These are phyloP conservation scores for Lactarius indigo DNA, from an alignment of 768 basidiomycete genomes.

Conservation along the genomic window DNA sequence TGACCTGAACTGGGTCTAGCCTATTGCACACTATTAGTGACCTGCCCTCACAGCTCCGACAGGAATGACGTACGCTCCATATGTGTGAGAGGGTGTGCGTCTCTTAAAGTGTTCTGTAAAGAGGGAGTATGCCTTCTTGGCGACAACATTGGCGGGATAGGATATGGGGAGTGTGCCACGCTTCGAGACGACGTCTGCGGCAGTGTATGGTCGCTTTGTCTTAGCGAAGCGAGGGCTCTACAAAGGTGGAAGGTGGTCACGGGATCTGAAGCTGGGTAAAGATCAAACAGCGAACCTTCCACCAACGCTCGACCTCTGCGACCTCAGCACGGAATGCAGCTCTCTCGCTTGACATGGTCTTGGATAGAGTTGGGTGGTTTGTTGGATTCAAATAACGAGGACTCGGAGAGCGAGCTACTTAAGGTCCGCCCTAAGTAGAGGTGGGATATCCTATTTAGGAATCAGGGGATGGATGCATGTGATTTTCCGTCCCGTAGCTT, in stretches of 20 bases:
- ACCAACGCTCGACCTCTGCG: constrained; percentile 84
- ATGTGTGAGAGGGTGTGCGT: constrained; percentile 88
- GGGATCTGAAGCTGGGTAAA: neutral
- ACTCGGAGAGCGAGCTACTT: neutral
- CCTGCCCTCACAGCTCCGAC: neutral
- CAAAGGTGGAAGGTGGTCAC: neutral
- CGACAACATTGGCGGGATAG: constrained; percentile 83
- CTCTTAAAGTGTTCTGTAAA: constrained; percentile 73
- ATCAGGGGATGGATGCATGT: constrained; percentile 5
- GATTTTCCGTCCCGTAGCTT: constrained; percentile 3
- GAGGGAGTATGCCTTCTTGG: constrained; percentile 79
- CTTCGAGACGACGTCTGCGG: constrained; percentile 90
- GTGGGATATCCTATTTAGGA: constrained; percentile 6
- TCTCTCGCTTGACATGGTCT: constrained; percentile 59
- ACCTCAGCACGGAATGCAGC: constrained; percentile 77
- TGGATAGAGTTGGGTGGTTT: neutral
- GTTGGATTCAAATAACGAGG: constrained; percentile 1
- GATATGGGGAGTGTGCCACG: constrained; percentile 81
- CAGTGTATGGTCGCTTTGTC: constrained; percentile 89
- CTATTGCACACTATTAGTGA: constrained; percentile 39
- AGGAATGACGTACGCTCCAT: constrained; percentile 84
- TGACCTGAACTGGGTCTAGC: constrained; percentile 95
- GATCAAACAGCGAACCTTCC: constrained; percentile 58
- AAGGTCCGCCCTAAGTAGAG: neutral
- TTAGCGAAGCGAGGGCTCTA: constrained; percentile 85